A percentile compares a stretch with the other conserved stretches of the same genome.
These are phyloP conservation scores for Claviceps citrina DNA, from an alignment of 2,329 filamentous ascomycete species.

Conservation along the genomic window DNA sequence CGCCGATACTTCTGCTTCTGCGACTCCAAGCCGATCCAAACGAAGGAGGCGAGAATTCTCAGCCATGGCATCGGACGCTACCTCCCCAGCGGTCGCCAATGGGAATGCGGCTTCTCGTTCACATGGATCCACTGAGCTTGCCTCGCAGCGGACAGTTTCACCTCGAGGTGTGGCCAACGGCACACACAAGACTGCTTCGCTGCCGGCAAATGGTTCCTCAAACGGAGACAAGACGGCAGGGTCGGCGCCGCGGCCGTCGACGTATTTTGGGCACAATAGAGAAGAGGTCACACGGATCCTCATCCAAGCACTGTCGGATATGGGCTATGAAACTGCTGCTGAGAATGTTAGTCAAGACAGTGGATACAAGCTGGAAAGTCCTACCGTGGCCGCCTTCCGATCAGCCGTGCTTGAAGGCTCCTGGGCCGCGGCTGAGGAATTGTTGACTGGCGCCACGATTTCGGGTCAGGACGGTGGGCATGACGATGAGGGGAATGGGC, in stretches of 20 bases:
- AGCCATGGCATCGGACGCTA: constrained; percentile 50
- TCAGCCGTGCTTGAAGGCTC: constrained; percentile 63
- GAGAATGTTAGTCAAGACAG: constrained; percentile 63
- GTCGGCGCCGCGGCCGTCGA: constrained; percentile 10
- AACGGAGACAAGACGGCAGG: constrained; percentile 14
- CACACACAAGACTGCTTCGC: constrained; percentile 26
- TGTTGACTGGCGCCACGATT: constrained; percentile 46
- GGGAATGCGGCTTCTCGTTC: constrained; percentile 28
- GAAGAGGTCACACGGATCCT: constrained; percentile 87
- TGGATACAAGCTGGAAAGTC: constrained; percentile 73
- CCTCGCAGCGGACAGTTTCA: constrained; percentile 10
- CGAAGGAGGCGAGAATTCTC: constrained; percentile 39
- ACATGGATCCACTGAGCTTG: constrained; percentile 27
- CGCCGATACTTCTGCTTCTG: constrained; percentile 7
- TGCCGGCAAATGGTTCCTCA: constrained; percentile 39
- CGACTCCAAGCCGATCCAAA: constrained; percentile 18
- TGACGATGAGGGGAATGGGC: constrained; percentile 32
- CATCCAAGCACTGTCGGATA: constrained; percentile 76
- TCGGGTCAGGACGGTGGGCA: constrained; percentile 17
- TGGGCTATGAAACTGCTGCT: constrained; percentile 73
- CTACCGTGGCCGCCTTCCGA: constrained; percentile 73
- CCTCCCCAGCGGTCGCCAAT: constrained; percentile 36
- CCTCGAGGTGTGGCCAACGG: constrained; percentile 28
- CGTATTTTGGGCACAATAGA: constrained; percentile 72
- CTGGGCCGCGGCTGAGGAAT: constrained; percentile 72